Evolutionary conservation across 176 grass and related monocot genomes (phyloP).

Genomic region (Oryza glaberrima): DNA sequence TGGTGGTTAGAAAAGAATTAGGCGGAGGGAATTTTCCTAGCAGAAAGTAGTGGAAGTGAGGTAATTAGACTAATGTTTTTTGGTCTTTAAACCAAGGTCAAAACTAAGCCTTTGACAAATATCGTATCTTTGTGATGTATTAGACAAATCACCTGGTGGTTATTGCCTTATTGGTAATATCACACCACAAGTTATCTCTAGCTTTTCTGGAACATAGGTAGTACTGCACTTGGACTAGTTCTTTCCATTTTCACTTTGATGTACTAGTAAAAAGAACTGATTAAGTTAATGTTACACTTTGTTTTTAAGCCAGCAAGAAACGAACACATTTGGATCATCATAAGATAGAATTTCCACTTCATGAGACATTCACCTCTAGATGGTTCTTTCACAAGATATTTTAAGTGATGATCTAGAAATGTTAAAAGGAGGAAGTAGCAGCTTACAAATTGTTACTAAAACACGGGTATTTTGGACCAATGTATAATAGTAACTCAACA

Average conservation of each 20-base stretch:
- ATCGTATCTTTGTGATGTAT: constrained; percentile 54
- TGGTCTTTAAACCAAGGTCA: constrained; percentile 55
- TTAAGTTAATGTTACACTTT: constrained; percentile 18
- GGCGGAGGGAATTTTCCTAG: constrained; percentile 34
- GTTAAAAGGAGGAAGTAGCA: background rate
- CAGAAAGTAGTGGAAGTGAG: constrained; percentile 53
- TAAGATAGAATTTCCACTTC: background rate
- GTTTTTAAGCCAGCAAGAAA: constrained; percentile 11
- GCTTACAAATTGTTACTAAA: background rate
- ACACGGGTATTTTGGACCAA: background rate
- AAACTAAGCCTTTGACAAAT: constrained; percentile 62
- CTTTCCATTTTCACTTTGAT: constrained; percentile 34
- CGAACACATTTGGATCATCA: constrained; percentile 9
- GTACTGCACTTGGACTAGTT: constrained; percentile 47
- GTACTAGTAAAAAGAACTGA: constrained; percentile 26
- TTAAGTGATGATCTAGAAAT: constrained; percentile 4
- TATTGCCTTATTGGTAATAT: constrained; percentile 73
- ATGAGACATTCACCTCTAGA: background rate
- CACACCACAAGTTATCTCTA: constrained; percentile 56
- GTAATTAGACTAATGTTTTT: constrained; percentile 49
- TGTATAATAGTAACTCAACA: background rate
- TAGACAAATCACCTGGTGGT: constrained; percentile 52
- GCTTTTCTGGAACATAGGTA: constrained; percentile 53
- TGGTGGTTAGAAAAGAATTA: constrained; percentile 39
- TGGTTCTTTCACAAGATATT: constrained; percentile 20